Evolutionary conservation across 306 rosid species (phyloP).

Genomic region (Medicago ruthenica): DNA sequence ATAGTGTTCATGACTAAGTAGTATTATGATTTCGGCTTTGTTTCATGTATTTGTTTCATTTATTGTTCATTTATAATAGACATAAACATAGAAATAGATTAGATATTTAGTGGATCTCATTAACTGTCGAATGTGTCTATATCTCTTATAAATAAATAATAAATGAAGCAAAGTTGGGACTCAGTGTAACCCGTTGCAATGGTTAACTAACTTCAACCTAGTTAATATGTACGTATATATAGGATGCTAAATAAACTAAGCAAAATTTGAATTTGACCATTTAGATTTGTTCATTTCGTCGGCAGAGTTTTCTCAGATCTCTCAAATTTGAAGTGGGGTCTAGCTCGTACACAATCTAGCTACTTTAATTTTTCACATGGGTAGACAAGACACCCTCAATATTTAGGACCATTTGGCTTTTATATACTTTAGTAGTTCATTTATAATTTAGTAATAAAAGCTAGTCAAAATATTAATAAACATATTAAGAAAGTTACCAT

Average conservation of each 20-base stretch:
- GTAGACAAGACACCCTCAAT: conserved; percentile 26
- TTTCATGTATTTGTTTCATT: too few relatives aligned
- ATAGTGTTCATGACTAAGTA: not conserved
- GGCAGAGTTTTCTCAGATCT: conserved; percentile 43
- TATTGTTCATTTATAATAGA: too few relatives aligned
- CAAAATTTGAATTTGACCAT: not conserved
- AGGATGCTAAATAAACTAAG: conserved; percentile 5
- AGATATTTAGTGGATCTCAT: too few relatives aligned
- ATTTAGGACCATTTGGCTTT: conserved; percentile 39
- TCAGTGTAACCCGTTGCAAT: conserved; percentile 16
- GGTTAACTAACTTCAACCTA: conserved; percentile 21
- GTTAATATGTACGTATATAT: not conserved
- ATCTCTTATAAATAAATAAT: too few relatives aligned
- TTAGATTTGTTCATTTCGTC: conserved; percentile 47
- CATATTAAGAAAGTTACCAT: not conserved
- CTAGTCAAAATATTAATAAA: not conserved
- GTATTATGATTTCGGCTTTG: too few relatives aligned
- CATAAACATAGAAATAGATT: too few relatives aligned
- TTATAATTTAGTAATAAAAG: not conserved
- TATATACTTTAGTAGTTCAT: conserved; percentile 18
- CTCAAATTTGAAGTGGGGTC: conserved; percentile 39
- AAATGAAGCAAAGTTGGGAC: too few relatives aligned
- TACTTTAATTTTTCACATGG: conserved; percentile 46
- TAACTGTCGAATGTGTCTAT: too few relatives aligned
- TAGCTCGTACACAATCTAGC: conserved; percentile 33